Percentiles rank a stretch among this genome's conserved stretches.
Evolutionary conservation across 129 eudicot genomes (phyloP).

Genomic region (Calendula officinalis): DNA sequence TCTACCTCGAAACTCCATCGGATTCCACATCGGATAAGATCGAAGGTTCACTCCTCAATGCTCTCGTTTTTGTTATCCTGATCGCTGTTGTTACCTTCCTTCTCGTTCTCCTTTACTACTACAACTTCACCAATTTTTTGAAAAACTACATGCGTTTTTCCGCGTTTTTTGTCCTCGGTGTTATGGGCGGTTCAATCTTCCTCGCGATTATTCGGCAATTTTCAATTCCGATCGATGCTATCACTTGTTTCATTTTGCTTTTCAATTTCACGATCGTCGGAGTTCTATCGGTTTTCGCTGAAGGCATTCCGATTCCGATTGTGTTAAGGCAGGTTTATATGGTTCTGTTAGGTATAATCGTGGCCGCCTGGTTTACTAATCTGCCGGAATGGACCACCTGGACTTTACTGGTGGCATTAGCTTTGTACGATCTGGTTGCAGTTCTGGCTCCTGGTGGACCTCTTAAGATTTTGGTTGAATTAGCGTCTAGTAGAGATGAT

Average conservation of each 20-base stretch:
- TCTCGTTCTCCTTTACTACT: constrained; percentile 78
- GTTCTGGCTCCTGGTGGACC: constrained; percentile 98
- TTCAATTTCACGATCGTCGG: constrained; percentile 70
- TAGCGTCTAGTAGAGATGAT: constrained; percentile 82
- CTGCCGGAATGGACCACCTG: constrained; percentile 99
- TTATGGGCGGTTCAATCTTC: constrained; percentile 76
- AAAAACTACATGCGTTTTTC: constrained; percentile 85
- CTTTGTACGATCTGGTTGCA: constrained; percentile 85
- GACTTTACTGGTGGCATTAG: constrained; percentile 79
- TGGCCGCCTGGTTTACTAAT: constrained; percentile 89
- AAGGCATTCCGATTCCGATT: constrained; percentile 74
- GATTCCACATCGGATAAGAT: constrained; percentile 69
- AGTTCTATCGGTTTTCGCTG: constrained; percentile 59
- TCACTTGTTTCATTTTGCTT: constrained; percentile 50
- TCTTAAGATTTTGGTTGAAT: constrained; percentile 77
- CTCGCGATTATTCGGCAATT: constrained; percentile 50
- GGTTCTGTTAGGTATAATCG: constrained; percentile 76
- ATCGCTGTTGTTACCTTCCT: constrained; percentile 82
- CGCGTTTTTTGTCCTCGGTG: constrained; percentile 63
- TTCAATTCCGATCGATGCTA: constrained; percentile 55
- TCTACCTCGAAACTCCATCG: constrained; percentile 70
- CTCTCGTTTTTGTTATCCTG: constrained; percentile 70
- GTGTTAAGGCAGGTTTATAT: constrained; percentile 62
- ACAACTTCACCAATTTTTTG: constrained; percentile 72
- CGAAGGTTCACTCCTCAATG: constrained; percentile 80